These are phyloP conservation scores for Botrytis pseudocinerea DNA, from an alignment of 2,329 filamentous ascomycete genomes.

Conservation along the genomic window DNA sequence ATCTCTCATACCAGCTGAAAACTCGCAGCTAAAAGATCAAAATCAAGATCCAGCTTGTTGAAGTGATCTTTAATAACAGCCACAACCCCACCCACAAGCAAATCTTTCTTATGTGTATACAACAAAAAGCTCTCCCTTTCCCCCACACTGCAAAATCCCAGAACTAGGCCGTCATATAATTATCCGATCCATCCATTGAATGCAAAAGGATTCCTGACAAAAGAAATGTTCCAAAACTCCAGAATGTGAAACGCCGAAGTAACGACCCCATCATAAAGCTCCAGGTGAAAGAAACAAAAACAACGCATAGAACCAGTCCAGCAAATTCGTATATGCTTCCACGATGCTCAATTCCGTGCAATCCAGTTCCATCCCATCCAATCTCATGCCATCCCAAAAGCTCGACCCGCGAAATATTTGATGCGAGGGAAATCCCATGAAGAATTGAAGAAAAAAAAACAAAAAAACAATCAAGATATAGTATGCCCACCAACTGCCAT, in stretches of 20 bases:
- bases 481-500: neutral
- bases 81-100: neutral
- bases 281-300: constrained; percentile 8
- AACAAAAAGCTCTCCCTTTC: neutral
- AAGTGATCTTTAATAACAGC: neutral
- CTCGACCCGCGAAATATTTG: constrained; percentile 18
- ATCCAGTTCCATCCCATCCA: constrained; percentile 5
- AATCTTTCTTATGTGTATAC: neutral
- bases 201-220: neutral
- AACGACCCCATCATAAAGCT: constrained; percentile 5
- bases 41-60: constrained; percentile 3
- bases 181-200: constrained; percentile 12
- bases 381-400: constrained; percentile 11
- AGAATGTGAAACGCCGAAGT: constrained; percentile 12
- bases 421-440: neutral
- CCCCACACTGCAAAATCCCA: neutral
- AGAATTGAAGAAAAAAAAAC: neutral
- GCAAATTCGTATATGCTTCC: constrained; percentile 10
- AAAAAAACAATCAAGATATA: neutral
- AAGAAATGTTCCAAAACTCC: neutral
- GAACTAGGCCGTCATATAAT: constrained; percentile 14
- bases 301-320: constrained; percentile 13
- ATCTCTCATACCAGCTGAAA: neutral
- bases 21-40: neutral
- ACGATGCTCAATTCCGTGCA: constrained; percentile 4